Evolutionary conservation across 306 rosid genomes (phyloP).

Genomic region (Purshia tridentata): DNA sequence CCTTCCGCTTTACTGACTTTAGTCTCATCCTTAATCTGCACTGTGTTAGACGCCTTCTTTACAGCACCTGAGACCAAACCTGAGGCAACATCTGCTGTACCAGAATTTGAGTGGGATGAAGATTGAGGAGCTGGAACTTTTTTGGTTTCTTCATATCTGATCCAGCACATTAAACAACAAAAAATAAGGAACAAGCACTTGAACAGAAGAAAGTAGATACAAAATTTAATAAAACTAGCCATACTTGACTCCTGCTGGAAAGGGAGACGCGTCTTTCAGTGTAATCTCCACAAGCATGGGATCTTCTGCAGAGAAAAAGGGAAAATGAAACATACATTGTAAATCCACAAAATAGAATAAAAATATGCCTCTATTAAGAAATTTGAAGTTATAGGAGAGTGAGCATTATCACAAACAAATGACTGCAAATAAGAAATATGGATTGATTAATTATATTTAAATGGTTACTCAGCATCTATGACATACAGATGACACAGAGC

Average conservation of each 20-base stretch:
- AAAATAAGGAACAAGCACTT: slow-evolving; percentile 13
- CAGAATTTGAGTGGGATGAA: slow-evolving; percentile 48
- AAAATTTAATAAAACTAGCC: slow-evolving; percentile 12
- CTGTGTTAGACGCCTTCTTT: slow-evolving; percentile 50
- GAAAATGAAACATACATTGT: not conserved
- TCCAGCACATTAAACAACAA: slow-evolving; percentile 17
- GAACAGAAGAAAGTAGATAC: slow-evolving; percentile 28
- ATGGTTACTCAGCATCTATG: not conserved
- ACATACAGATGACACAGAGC: not conserved
- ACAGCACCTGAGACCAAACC: slow-evolving; percentile 42
- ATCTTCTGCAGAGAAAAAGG: slow-evolving; percentile 47
- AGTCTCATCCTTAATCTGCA: slow-evolving; percentile 44
- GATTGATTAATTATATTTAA: not conserved
- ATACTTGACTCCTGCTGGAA: slow-evolving; percentile 53
- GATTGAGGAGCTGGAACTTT: slow-evolving; percentile 41
- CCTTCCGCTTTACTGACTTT: slow-evolving; percentile 63
- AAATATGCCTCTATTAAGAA: not conserved
- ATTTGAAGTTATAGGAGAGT: not conserved
- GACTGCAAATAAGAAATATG: not conserved
- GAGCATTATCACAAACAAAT: not conserved
- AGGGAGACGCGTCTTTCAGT: slow-evolving; percentile 54
- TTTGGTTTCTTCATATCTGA: slow-evolving; percentile 62
- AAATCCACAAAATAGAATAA: not conserved
- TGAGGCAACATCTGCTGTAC: slow-evolving; percentile 38
- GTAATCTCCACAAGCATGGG: slow-evolving; percentile 52